Percentiles rank a stretch among this genome's conserved stretches.
Conservation (phyloP, 2,329 filamentous ascomycete species). For the Aulographum hederae region DNA sequence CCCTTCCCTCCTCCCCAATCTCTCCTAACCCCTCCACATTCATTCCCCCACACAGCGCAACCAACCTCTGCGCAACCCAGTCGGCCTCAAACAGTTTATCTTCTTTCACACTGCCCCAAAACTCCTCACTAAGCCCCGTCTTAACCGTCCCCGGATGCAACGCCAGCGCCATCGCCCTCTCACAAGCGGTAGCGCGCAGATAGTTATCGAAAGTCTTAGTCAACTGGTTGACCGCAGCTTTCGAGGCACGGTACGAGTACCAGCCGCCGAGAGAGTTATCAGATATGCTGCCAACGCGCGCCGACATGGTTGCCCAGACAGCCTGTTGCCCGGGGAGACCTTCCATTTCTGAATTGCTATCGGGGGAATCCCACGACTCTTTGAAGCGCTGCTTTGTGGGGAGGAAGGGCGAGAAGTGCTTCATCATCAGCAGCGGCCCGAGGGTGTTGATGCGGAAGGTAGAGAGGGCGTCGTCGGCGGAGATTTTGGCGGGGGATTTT, state of each 20-base stretch:
- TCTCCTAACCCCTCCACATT: conserved; percentile 47
- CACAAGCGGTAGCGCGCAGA: conserved; percentile 36
- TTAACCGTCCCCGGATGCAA: conserved; percentile 70
- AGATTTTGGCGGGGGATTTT: conserved; percentile 48
- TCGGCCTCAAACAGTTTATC: conserved; percentile 49
- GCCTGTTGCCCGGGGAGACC: conserved; percentile 32
- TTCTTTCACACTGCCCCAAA: conserved; percentile 45
- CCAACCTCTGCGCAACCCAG: conserved; percentile 45
- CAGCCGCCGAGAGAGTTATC: conserved; percentile 63
- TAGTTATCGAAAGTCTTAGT: conserved; percentile 55
- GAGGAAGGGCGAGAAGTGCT: conserved; percentile 54
- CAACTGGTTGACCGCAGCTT: conserved; percentile 54
- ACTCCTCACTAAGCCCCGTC: conserved; percentile 54
- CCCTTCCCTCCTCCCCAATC: conserved; percentile 34
- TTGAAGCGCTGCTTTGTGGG: conserved; percentile 34
- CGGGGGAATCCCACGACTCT: conserved; percentile 11
- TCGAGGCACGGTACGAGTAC: conserved; percentile 66
- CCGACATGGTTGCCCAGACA: conserved; percentile 58
- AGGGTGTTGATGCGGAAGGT: conserved; percentile 60
- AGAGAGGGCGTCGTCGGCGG: conserved; percentile 40
- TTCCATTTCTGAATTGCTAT: conserved; percentile 5
- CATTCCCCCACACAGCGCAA: conserved; percentile 14
- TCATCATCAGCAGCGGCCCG: conserved; percentile 57
- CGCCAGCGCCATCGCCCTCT: conserved; percentile 46
- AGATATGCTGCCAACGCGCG: conserved; percentile 54